Conservation (phyloP, 768 basidiomycete species). For the Tulasnella sp. region DNA sequence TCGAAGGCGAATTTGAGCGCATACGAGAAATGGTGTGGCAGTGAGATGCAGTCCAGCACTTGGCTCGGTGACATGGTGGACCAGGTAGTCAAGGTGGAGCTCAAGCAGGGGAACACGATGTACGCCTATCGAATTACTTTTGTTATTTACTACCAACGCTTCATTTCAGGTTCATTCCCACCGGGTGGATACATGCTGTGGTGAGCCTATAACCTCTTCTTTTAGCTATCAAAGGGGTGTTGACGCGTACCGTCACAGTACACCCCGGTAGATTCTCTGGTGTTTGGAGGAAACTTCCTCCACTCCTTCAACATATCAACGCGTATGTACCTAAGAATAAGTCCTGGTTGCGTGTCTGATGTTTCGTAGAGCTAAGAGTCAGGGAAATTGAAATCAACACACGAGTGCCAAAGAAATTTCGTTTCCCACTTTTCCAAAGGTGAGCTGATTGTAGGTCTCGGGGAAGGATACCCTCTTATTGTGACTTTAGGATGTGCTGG, state of each 20-base stretch:
- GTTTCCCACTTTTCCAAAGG: constrained; percentile 74
- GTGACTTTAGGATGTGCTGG: constrained; percentile 62
- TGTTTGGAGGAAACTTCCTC: constrained; percentile 95
- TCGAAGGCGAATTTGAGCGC: constrained; percentile 65
- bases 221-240: not conserved
- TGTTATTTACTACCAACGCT: not conserved
- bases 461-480: not conserved
- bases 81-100: constrained; percentile 74
- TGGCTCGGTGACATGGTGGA: constrained; percentile 94
- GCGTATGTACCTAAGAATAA: constrained; percentile 40
- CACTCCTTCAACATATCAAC: constrained; percentile 83
- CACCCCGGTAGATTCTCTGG: constrained; percentile 83
- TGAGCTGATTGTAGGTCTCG: constrained; percentile 26
- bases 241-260: constrained; percentile 37
- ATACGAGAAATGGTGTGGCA: constrained; percentile 90
- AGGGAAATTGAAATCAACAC: constrained; percentile 87
- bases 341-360: not conserved
- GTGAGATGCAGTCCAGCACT: constrained; percentile 69
- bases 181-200: constrained; percentile 97
- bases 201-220: constrained; percentile 36
- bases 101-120: constrained; percentile 73
- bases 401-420: constrained; percentile 83
- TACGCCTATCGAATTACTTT: constrained; percentile 15
- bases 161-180: constrained; percentile 56
- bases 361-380: constrained; percentile 62